Base-by-base conservation (phyloP, 768 basidiomycete genomes). In the Boletus sp. region DNA sequence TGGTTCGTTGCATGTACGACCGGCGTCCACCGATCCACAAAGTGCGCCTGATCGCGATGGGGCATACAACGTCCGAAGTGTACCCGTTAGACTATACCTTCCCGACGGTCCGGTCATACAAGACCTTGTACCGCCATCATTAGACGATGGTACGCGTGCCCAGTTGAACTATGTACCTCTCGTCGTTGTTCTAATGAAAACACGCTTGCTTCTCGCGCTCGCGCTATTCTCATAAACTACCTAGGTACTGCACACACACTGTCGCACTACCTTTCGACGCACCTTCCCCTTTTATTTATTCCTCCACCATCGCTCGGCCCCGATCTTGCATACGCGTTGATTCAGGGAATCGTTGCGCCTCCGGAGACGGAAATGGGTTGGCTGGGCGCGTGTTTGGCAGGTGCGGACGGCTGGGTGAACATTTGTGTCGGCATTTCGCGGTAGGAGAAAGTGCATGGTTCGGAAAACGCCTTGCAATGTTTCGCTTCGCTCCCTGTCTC, bases 361-460 rank as follows among this genome's bases (percentile, higher is more conserved):
- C 78, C 83, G 8, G 94, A 97, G 32, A 81, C 93, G 7, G 96
- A 98, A 67, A 79, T 98, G 73, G 93, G 89, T 5, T 97, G 96
- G 95, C 71, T 98, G n/a, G 90, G 92, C 10, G 87, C 91, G 18
- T 94, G 93, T 64, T 76, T 98, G 73, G 84, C 88, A 12, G 94
- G 94, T 8, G 92, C 94, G 12, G 97, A 98, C 67, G 97, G 97
- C 6, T 98, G 94, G 94, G 80, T 96, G 30, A 90, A 91, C 69
- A 79, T 98, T 52, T 95, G 93, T 67, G 77, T 97, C 30, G 90
- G 89, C 15, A 72, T 89, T 15, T 59, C 64, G 45, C 68, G 70
- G 45, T 71, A 71, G 65, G 54, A 50, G 39, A 35, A 5, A 24
- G 24, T 33, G 10, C 48, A 37, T 18, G 10, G 15, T 8, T 46